Conservation (phyloP, 2,329 filamentous ascomycete species). For the Ceratocystis albifundus region DNA sequence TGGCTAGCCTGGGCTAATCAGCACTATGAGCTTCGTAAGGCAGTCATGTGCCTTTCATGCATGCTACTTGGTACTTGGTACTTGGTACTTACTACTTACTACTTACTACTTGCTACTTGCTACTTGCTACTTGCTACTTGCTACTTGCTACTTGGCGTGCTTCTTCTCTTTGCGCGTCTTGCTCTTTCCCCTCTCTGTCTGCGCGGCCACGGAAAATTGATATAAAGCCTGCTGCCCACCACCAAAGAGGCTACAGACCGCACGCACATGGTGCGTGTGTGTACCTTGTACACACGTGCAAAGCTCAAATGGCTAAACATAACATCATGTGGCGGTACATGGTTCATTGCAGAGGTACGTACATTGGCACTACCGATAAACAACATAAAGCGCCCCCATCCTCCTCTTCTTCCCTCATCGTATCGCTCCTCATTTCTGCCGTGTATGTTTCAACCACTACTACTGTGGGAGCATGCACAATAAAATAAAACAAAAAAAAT, state of each 20-base stretch:
- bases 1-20: background rate
- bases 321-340: background rate
- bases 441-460: background rate
- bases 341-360: background rate
- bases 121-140: background rate
- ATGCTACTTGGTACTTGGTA: background rate
- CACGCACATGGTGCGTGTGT: too few relatives aligned
- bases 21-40: too few relatives aligned
- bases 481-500: too few relatives aligned
- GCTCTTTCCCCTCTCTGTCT: background rate
- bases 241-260: background rate
- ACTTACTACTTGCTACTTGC: too few relatives aligned
- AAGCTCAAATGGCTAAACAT: background rate
- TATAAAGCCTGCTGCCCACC: background rate
- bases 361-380: background rate
- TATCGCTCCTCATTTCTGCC: background rate
- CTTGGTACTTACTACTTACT: too few relatives aligned
- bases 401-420: background rate
- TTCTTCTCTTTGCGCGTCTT: background rate
- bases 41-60: constrained; percentile 5
- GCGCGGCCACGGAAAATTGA: background rate
- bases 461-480: background rate
- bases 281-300: background rate
- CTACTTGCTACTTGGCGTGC: background rate
- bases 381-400: background rate